Percentiles rank a stretch among this genome's conserved stretches.
Evolutionary conservation across 441 rosid genomes (phyloP).

Genomic region (Raphanus hybrid): DNA sequence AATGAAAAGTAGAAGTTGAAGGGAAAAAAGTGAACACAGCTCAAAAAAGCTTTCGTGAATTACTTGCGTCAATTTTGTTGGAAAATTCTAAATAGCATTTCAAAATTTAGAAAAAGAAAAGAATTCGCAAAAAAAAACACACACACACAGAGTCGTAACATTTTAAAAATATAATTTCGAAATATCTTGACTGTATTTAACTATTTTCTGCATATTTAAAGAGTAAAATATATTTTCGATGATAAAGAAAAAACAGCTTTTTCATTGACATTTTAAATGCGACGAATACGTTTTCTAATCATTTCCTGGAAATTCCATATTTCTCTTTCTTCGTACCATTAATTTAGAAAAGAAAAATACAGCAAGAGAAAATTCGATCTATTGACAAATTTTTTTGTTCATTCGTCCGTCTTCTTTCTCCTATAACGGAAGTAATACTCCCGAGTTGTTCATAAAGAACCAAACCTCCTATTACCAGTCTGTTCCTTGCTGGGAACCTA

Average conservation of each 20-base stretch:
- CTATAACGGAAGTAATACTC: background rate
- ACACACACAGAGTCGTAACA: constrained; percentile 4
- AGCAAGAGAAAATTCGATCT: constrained; percentile 12
- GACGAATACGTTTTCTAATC: constrained; percentile 18
- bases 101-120: background rate
- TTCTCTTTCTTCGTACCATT: constrained; percentile 14
- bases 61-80: background rate
- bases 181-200: constrained; percentile 8
- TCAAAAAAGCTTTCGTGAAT: no score
- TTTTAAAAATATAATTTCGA: background rate
- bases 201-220: constrained; percentile 16
- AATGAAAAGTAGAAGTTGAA: background rate
- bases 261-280: constrained; percentile 13
- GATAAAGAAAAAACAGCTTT: constrained; percentile 9
- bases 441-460: background rate
- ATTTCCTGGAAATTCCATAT: constrained; percentile 26
- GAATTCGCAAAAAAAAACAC: background rate
- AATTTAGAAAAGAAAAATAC: background rate
- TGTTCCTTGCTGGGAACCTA: constrained; percentile 40
- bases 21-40: no score
- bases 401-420: constrained; percentile 6
- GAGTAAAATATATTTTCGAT: background rate
- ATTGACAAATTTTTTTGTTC: background rate
- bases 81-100: background rate
- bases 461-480: constrained; percentile 27